phyloP scores from a whole-genome alignment of 768 basidiomycete species.

The Auricularia cornea region DNA sequence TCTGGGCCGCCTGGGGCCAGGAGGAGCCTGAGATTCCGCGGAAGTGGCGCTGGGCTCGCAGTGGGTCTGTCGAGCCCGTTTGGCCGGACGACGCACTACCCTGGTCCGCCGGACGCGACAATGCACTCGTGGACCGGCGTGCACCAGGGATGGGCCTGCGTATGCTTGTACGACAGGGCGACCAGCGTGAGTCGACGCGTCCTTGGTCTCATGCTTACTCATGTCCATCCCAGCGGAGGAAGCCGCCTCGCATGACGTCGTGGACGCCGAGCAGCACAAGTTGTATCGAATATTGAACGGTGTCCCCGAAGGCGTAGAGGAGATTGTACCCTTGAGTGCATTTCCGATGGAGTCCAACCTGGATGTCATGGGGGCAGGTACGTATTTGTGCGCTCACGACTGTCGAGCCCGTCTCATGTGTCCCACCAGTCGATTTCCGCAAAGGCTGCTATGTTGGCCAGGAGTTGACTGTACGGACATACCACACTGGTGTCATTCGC shows the following conservation, averaged over 20 bases:
- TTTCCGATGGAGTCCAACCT: constrained; percentile 94
- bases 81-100: constrained; percentile 52
- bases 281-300: constrained; percentile 74
- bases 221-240: constrained; percentile 24
- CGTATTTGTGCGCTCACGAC: constrained; percentile 26
- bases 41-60: constrained; percentile 50
- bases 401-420: too few species aligned
- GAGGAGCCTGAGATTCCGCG: constrained; percentile 29
- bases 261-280: constrained; percentile 49
- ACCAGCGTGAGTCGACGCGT: constrained; percentile 52
- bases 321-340: constrained; percentile 67
- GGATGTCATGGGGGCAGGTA: constrained; percentile 90
- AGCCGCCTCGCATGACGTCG: constrained; percentile 46
- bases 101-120: constrained; percentile 47
- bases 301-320: constrained; percentile 77
- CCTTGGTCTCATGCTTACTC: constrained; percentile 28
- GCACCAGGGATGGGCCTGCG: constrained; percentile 74
- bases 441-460: constrained; percentile 99
- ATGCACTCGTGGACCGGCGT: constrained; percentile 51
- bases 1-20: constrained; percentile 76
- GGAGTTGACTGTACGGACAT: constrained; percentile 92
- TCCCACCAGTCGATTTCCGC: constrained; percentile 73
- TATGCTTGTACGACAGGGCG: constrained; percentile 59
- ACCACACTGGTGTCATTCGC: constrained; percentile 85
- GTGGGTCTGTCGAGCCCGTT: constrained; percentile 69